Evolutionary conservation across 768 basidiomycete genomes (phyloP).

Genomic region (Lactifluus rugatus): DNA sequence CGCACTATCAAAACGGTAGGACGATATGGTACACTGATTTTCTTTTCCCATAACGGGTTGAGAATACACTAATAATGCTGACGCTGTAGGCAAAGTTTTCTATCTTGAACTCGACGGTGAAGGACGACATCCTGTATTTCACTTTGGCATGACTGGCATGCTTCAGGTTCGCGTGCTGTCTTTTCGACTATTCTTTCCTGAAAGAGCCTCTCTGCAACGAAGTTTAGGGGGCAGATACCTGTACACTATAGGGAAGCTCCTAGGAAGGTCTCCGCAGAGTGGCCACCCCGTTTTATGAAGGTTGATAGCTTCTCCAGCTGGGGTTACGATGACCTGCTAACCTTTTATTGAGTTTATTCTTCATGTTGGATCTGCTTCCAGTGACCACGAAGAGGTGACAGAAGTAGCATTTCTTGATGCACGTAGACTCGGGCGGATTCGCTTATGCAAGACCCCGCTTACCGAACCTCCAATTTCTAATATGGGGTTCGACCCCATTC

Average conservation of each 20-base stretch:
- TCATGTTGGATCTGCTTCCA: conserved; percentile 32
- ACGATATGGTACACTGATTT: conserved; percentile 40
- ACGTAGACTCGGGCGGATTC: conserved; percentile 60
- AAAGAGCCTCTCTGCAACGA: conserved; percentile 6
- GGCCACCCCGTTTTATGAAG: conserved; percentile 65
- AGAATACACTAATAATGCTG: neutral
- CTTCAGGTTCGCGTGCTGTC: conserved; percentile 38
- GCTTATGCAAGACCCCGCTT: conserved; percentile 47
- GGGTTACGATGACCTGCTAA: neutral
- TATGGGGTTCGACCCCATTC: conserved; percentile 70
- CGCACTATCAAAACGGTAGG: conserved; percentile 38
- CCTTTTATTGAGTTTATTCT: conserved; percentile 45
- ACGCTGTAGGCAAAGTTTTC: conserved; percentile 47
- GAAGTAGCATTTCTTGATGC: conserved; percentile 66
- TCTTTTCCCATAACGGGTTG: neutral
- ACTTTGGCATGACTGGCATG: conserved; percentile 86
- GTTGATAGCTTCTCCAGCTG: conserved; percentile 24
- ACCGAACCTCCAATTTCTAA: conserved; percentile 60
- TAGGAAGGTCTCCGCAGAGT: conserved; percentile 33
- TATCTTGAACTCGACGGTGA: conserved; percentile 54
- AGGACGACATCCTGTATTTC: conserved; percentile 58
- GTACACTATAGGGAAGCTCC: conserved; percentile 41
- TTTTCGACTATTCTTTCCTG: neutral
- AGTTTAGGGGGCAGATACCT: conserved; percentile 43
- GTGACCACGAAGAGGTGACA: conserved; percentile 26